These are phyloP conservation scores for Cryptococcus sp. DNA, from an alignment of 1,284 basidiomycete genomes.

Conservation along the genomic window DNA sequence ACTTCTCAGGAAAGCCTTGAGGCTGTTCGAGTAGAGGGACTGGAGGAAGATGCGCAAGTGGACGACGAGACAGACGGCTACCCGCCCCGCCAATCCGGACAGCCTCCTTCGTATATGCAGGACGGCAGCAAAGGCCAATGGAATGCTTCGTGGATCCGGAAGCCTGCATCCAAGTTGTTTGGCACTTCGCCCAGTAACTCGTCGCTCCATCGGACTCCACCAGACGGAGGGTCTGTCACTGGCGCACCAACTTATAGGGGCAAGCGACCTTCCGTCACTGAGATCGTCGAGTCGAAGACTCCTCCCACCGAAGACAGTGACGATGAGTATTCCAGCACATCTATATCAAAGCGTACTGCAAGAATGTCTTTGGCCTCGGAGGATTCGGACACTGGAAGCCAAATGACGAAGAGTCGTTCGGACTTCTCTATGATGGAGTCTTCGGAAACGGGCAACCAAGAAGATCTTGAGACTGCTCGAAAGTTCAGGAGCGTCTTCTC, in stretches of 20 bases:
- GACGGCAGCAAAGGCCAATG: constrained; percentile 24
- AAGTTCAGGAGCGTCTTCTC: constrained; percentile 77
- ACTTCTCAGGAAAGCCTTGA: constrained; percentile 25
- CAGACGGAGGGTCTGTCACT: constrained; percentile 2
- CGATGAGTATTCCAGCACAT: constrained; percentile 11
- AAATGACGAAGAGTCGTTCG: constrained; percentile 39
- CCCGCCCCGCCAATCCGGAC: constrained; percentile 41
- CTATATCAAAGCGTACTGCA: constrained; percentile 3
- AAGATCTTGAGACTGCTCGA: constrained; percentile 34
- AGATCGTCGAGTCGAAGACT: constrained; percentile 24
- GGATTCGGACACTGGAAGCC: constrained; percentile 17
- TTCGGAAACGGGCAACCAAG: constrained; percentile 32
- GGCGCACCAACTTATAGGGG: constrained; percentile 1
- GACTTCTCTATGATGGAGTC: constrained; percentile 68
- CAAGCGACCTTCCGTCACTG: constrained; percentile 19
- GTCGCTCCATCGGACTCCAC: constrained; percentile 4
- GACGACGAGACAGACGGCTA: constrained; percentile 35
- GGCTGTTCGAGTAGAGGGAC: constrained; percentile 14
- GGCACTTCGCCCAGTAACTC: constrained; percentile 30
- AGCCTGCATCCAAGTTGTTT: constrained; percentile 41
- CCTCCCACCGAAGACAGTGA: constrained; percentile 14
- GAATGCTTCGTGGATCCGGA: constrained; percentile 42
- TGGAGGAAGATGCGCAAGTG: constrained; percentile 3
- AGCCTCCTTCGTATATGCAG: constrained; percentile 35
- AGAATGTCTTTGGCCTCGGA: constrained; percentile 26